Evolutionary conservation across 106 monocot genomes (phyloP), one percentile per base, ranked within the genome.

Genomic region (Xerophyta viscosa): DNA sequence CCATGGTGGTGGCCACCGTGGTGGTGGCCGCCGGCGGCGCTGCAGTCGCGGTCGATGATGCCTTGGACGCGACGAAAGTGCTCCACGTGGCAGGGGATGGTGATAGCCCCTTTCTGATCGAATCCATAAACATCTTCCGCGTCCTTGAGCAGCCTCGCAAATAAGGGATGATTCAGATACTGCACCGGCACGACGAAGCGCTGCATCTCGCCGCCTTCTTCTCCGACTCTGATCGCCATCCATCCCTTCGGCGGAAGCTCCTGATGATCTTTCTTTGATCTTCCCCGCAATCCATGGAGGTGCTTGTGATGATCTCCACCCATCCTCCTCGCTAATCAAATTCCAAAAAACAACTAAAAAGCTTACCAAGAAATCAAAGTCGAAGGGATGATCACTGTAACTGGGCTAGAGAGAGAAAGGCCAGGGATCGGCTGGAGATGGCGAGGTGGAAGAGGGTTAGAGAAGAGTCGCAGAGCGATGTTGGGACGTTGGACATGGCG

Each of bases 101-200:
- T 56, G 29, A 66, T 75, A 8, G 75, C 75, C 0, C 80, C 80
- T 37, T 71, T 41, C 10, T 80, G 75, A 15, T 71, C 42, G 51
- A 77, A 77, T 5, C 77, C 77, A 52, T 56, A 77, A 44, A 66
- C 77, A 54, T 77, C 66, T 63, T 75, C 75, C 8, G 80, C 74
- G 63, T 71, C 80, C 66, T 67, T 71, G 14, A 80, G 63, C 37
- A 80, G 67, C 14, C 37, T 42, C 18, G 46, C 37, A 59, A 80
- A 80, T 2, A 80, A 66, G 9, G 80, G 80, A 37, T 80, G 75
- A 54, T 71, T 80, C 41, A 80, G 45, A 65, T 70, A 80, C 25
- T 22, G 43, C 42, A 80, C 70, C 23, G 80, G 80, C 43, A 80
- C 80, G 6, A 74, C 65, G 47, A 79, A 73, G 49, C 64, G 21